Conservation (phyloP, 192 early-diverging fungal species). For the Coemansia sp. region DNA sequence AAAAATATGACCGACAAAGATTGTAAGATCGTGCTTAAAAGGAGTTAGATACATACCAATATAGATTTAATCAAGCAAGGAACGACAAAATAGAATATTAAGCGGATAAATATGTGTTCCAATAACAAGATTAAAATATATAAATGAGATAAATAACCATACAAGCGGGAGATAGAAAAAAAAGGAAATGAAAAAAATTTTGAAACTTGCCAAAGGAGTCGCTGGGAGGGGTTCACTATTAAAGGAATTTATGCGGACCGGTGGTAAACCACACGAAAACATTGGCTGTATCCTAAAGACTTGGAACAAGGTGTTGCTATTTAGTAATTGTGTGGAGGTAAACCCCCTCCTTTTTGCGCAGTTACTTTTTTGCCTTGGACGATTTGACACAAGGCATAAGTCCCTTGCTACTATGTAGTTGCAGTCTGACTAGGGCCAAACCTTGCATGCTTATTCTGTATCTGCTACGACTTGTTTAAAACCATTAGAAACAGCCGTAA, state of each 20-base stretch:
- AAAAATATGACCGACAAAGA: neutral
- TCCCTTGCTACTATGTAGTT: neutral
- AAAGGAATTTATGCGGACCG: neutral
- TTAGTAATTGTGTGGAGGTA: neutral
- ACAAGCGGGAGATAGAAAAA: neutral
- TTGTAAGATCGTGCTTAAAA: no score
- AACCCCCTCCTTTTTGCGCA: no score
- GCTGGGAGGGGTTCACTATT: neutral
- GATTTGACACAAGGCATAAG: neutral
- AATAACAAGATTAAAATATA: constrained; percentile 11
- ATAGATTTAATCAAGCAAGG: constrained; percentile 5
- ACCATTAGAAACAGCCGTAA: constrained; percentile 13
- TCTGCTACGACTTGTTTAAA: constrained; percentile 4
- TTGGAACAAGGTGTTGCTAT: constrained; percentile 3
- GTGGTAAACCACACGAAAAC: neutral
- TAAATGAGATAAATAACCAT: neutral
- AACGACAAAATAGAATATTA: constrained; percentile 4
- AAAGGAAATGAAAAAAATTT: neutral
- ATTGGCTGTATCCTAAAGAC: neutral
- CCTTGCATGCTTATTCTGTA: neutral
- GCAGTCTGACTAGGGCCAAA: neutral
- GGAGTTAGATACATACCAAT: neutral
- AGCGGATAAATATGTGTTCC: constrained; percentile 9
- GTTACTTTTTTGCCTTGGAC: constrained; percentile 1
- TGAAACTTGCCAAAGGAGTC: neutral